phyloP scores from a whole-genome alignment of 768 basidiomycete species.

The Pleurotus cornucopiae region DNA sequence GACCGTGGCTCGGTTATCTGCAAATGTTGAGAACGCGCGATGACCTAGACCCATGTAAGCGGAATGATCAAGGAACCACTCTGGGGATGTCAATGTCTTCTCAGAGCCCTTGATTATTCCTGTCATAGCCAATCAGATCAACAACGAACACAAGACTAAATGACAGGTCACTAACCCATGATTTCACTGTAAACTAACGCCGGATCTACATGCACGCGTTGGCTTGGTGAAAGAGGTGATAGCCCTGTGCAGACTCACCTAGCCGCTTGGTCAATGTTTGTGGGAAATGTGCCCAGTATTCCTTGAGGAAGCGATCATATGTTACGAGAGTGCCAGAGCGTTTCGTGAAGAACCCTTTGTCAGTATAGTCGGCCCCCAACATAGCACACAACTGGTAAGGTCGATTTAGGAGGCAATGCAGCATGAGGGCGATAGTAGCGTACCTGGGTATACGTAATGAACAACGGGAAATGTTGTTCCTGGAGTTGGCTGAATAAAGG shows the following conservation, averaged over 20 bases:
- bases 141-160: background rate
- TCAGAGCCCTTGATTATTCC: constrained; percentile 74
- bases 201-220: constrained; percentile 41
- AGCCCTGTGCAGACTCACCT: constrained; percentile 29
- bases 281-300: constrained; percentile 61
- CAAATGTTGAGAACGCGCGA: constrained; percentile 52
- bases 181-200: constrained; percentile 62
- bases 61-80: constrained; percentile 36
- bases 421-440: constrained; percentile 10
- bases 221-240: background rate
- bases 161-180: constrained; percentile 39
- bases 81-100: constrained; percentile 28
- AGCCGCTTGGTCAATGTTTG: constrained; percentile 46
- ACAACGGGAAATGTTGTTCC: constrained; percentile 65
- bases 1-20: constrained; percentile 39
- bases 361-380: constrained; percentile 41
- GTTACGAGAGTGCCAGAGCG: constrained; percentile 27
- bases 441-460: constrained; percentile 63
- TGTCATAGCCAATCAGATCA: background rate
- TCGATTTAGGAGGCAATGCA: background rate
- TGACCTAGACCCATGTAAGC: constrained; percentile 46
- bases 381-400: constrained; percentile 39
- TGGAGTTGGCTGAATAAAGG: constrained; percentile 47
- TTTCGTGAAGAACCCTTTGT: background rate
- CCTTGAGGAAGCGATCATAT: constrained; percentile 40